Base-by-base conservation (phyloP, 371 early-diverging fungal species). In the Syncephalastrum racemosum region DNA sequence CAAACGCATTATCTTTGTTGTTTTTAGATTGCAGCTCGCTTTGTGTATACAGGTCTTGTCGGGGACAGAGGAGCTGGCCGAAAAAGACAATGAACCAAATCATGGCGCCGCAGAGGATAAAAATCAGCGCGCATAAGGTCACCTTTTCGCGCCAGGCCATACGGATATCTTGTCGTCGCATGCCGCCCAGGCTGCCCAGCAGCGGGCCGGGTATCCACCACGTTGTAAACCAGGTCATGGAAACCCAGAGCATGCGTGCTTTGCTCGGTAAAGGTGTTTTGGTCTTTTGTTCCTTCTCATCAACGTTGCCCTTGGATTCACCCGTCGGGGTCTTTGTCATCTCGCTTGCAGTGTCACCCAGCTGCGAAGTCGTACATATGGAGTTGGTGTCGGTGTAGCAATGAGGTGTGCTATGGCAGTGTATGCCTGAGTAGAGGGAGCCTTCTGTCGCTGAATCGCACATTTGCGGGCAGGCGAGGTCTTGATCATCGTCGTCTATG, bases 141-240 rank as follows among this genome's bases (percentile, higher is more conserved):
- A 95, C 82, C 74, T 96, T 94, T 69, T 96, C 96, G 45, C 94
- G 83, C 96, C 96, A 96, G 1, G 96, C 94, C 74, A 92, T 85
- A 25, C 87, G 86, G 50, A 90, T 84, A 65, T 94, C 94, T 18
- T 68, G 64, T 19, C 82, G 82, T 59, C 81, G 79, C 83, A 91
- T 90, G 27, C 79, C 75, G 53, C 86, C 89, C 22, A 73, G 50
- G 15, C 59, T 31, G 4, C 54, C 39, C 24, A 92, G 63, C 31
- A 79, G 67, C 8, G 62, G 72, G 40, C 80, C 67, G 4, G 91
- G 92, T 13, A 91, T 79, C 88, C 91, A 92, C 87, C 88, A 92
- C 2, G 96, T 96, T 12, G 85, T 63, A 4, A 71, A 53, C 89
- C 90, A 92, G 0, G 91, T 90, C 59, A 85, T 62, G 19, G 71